A percentile compares a stretch with the other conserved stretches of the same genome.
These are phyloP conservation scores for Agaricus blazei DNA, from an alignment of 768 basidiomycete species.

Conservation along the genomic window DNA sequence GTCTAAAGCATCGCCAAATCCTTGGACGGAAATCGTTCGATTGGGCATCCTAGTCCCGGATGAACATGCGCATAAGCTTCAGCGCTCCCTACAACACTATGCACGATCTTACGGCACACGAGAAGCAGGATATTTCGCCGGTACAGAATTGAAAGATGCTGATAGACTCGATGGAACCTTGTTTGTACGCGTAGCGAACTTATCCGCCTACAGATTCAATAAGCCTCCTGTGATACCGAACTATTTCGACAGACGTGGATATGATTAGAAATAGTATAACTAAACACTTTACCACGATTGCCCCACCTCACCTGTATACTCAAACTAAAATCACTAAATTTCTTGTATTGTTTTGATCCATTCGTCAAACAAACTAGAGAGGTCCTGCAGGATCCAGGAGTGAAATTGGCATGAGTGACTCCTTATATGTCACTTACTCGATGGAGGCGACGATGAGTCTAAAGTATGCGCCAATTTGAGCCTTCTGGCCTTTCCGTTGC, in stretches of 20 bases:
- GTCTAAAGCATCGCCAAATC: slow-evolving; percentile 36
- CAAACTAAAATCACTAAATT: too few relatives aligned
- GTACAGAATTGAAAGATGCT: slow-evolving; percentile 33
- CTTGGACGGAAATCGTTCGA: slow-evolving; percentile 55
- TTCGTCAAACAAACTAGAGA: too few relatives aligned
- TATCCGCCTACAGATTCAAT: slow-evolving; percentile 34
- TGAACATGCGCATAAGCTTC: slow-evolving; percentile 39
- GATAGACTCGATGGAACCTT: slow-evolving; percentile 51
- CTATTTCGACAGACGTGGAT: slow-evolving; percentile 4
- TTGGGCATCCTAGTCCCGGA: slow-evolving; percentile 50
- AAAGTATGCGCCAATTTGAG: too few relatives aligned
- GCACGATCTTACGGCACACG: slow-evolving; percentile 10
- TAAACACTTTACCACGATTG: too few relatives aligned
- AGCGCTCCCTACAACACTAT: slow-evolving; percentile 30
- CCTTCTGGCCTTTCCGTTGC: too few relatives aligned
- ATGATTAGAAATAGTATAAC: neutral
- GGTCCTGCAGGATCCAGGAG: too few relatives aligned
- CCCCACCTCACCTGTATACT: too few relatives aligned
- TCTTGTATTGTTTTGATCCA: too few relatives aligned
- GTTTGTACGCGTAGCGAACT: slow-evolving; percentile 49
- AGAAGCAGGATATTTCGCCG: slow-evolving; percentile 11
- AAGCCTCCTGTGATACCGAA: neutral
- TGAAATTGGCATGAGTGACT: too few relatives aligned
- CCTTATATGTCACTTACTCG: too few relatives aligned
- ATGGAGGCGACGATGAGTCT: too few relatives aligned